Evolutionary conservation across 1,139 yeast species (phyloP), one percentile per base, ranked within the genome.

Genomic region (Barnettozyma hawaiiensis): DNA sequence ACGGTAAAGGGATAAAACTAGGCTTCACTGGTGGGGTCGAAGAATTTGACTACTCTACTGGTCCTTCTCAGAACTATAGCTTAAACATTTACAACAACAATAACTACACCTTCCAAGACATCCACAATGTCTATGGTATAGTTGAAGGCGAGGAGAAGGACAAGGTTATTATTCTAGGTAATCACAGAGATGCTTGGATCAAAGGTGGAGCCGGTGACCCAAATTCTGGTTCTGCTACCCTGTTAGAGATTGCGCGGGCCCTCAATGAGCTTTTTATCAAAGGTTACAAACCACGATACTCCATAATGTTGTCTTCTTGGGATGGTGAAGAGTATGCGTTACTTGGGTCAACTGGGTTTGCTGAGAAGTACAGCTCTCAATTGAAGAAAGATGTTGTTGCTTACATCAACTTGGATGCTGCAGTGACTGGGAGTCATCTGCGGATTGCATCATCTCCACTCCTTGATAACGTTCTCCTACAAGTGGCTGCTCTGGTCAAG

Each of bases 131-230:
- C 27, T 66, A 78, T 53, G 87, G 80, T 21, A 67, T 65, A 27
- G 61, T 78, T 35, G 70, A 69, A 41, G 89, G 89, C 31, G 60
- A 61, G n/a, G 63, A 67, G 31, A 56, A 62, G 23, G 69, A 72
- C 44, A 79, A 77, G 46, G 75, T 76, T 5, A 67, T 81, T 41
- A 57, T 81, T 23, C 58, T 81, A 37, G 89, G 89, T 34, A 81
- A 81, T 56, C 89, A 81, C 54, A 73, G 85, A 45, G 89, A 81
- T 54, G 75, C 86, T 2, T 81, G 87, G 87, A 79, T 84, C 47
- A 71, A 74, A 41, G 82, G 83, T 42, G 85, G 85, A 18, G 85
- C 85, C 3, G 81, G 78, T 14, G 87, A 81, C 59, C 86, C 89
- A 37, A 80, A 79, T 59, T 71, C 80, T 37, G 87, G 87, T 0